Percentiles rank a stretch among this genome's conserved stretches.
Conservation (phyloP, 768 basidiomycete species). For the Symmetrospora coprosmae region DNA sequence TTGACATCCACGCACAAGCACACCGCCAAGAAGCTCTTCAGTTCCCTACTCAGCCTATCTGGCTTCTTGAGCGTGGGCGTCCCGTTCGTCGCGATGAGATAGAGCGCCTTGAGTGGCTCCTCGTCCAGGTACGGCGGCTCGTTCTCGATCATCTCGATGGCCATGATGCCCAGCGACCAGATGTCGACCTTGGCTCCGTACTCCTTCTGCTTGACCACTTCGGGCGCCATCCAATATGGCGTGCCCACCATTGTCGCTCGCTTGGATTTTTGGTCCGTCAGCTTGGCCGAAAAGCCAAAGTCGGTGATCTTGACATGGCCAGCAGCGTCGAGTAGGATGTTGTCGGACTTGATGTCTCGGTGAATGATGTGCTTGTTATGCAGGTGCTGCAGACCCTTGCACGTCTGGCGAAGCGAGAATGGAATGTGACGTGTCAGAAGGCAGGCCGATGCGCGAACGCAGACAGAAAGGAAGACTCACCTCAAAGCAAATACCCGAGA, state of each 20-base stretch:
- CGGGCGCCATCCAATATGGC: constrained; percentile 99
- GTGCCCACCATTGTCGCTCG: constrained; percentile 94
- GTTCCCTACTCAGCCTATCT: constrained; percentile 72
- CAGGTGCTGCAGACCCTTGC: constrained; percentile 87
- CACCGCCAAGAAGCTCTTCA: constrained; percentile 94
- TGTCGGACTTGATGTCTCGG: constrained; percentile 97
- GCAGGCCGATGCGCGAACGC: background rate
- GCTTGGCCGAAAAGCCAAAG: constrained; percentile 90
- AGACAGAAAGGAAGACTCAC: constrained; percentile 41
- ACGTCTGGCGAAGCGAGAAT: constrained; percentile 73
- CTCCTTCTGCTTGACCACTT: constrained; percentile 66
- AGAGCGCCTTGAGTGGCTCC: constrained; percentile 73
- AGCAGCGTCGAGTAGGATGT: constrained; percentile 75
- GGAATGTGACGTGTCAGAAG: too few relatives aligned
- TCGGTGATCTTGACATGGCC: constrained; percentile 97
- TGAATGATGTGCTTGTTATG: constrained; percentile 96
- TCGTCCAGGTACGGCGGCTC: constrained; percentile 78
- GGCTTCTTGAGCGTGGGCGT: constrained; percentile 96
- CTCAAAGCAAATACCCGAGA: constrained; percentile 63
- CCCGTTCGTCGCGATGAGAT: constrained; percentile 92
- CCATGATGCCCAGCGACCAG: constrained; percentile 87
- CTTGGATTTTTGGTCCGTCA: constrained; percentile 61
- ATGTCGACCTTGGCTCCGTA: constrained; percentile 98
- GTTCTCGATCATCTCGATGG: constrained; percentile 94
- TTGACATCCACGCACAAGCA: constrained; percentile 91